A percentile compares a stretch with the other conserved stretches of the same genome.
These are phyloP conservation scores for Paracamarosporium sp. DNA, from an alignment of 2,329 filamentous ascomycete genomes.

Conservation along the genomic window DNA sequence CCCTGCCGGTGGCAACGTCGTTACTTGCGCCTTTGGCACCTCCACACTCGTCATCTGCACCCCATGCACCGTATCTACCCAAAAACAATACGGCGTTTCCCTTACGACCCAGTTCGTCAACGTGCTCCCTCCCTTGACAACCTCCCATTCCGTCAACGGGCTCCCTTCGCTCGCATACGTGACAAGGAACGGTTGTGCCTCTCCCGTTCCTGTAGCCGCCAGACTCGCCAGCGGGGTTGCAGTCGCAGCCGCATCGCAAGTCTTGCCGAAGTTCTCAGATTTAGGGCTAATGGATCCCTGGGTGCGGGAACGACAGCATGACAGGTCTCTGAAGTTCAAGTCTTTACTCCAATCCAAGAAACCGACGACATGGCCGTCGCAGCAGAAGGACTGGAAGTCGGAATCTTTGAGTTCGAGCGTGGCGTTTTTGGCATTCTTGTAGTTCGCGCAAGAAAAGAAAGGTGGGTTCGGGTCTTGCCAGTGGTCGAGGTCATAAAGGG, in stretches of 20 bases:
- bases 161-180: constrained; percentile 18
- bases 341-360: not conserved
- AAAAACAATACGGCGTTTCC: constrained; percentile 21
- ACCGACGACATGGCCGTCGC: constrained; percentile 5
- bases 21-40: constrained; percentile 19
- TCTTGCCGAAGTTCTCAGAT: not conserved
- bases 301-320: constrained; percentile 1
- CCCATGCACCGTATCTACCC: constrained; percentile 17
- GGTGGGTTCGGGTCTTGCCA: not conserved
- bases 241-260: not conserved
- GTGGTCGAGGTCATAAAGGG: not conserved
- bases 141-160: not conserved
- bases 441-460: not conserved
- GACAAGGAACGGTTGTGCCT: constrained; percentile 16
- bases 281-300: too few species aligned
- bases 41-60: constrained; percentile 19
- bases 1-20: constrained; percentile 8
- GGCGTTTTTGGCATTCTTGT: not conserved
- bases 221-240: constrained; percentile 23
- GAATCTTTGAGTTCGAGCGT: not conserved
- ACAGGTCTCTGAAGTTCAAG: not conserved
- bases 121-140: not conserved
- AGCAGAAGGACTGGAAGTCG: constrained; percentile 7
- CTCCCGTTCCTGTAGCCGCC: constrained; percentile 23
- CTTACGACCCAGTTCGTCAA: constrained; percentile 16